Evolutionary conservation across 2,329 filamentous ascomycete genomes (phyloP).

Genomic region (Colletotrichum lupini): DNA sequence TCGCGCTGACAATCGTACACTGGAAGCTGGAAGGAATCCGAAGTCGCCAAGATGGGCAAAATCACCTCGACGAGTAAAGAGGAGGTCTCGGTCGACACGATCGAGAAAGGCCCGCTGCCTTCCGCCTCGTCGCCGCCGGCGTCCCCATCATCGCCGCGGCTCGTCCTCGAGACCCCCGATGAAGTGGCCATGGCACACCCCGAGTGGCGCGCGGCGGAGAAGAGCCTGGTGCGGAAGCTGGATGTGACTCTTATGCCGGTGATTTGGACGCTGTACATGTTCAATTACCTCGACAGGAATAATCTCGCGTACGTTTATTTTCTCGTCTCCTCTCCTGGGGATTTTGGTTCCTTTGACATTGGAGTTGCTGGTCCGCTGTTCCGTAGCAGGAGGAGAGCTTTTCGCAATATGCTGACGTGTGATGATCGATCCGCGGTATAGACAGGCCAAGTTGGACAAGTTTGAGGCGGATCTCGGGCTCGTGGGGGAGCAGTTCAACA

Average conservation of each 20-base stretch:
- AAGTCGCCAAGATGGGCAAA: background rate
- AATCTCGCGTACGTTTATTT: conserved; percentile 34
- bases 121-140: background rate
- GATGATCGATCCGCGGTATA: background rate
- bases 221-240: conserved; percentile 38
- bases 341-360: no score
- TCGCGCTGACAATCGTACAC: no score
- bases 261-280: conserved; percentile 34
- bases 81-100: conserved; percentile 7
- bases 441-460: conserved; percentile 26
- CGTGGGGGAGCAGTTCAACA: conserved; percentile 32
- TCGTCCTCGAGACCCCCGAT: background rate
- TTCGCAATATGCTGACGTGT: background rate
- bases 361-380: no score
- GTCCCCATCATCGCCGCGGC: background rate
- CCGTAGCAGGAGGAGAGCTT: no score
- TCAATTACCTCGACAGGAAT: conserved; percentile 35
- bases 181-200: conserved; percentile 20
- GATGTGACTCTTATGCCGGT: conserved; percentile 40
- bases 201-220: conserved; percentile 27
- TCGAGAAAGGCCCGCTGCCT: background rate
- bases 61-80: conserved; percentile 3
- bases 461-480: conserved; percentile 32
- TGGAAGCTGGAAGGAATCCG: background rate
- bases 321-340: no score